Evolutionary conservation across 805 yeast species (phyloP), one percentile per base, ranked within the genome.

Genomic region (Metschnikowia lunata): DNA sequence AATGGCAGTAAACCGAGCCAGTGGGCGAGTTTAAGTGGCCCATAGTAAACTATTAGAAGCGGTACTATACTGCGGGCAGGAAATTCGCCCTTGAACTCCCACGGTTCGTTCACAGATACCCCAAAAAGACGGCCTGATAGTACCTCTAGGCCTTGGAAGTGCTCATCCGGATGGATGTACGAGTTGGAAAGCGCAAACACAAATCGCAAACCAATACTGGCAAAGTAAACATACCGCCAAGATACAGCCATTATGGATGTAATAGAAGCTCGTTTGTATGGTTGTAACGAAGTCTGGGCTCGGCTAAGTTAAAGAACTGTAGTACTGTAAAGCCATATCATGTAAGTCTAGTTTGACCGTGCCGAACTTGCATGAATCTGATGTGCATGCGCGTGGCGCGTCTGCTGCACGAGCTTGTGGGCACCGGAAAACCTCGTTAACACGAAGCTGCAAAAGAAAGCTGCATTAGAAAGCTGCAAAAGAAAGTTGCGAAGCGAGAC

Each of bases 91-190:
- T 64, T 55, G 63, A 87, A 93, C 60, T 91, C 99, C 99, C 99
- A 91, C 0, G 97, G 90, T 0, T 74, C 55, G 11, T 71, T 67
- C 8, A 65, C 60, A 64, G 70, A 26, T 70, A 63, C 45, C 60
- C 69, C 74, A 60, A 80, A 69, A 26, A 76, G 52, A 56, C 62
- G 60, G 55, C 63, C 60, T 10, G 82, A 72, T 23, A 91, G 57
- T 0, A 85, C 83, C 60, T 89, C 95, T 38, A 95, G 76, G n/a
- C 83, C 78, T 61, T 95, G 99, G 61, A 88, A 87, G 61, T 90
- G 97, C 66, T 93, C 99, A 70, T 93, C 99, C 0, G 99, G 99
- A 54, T 95, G 99, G 38, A 93, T 82, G 59, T 95, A 93, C 0
- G 97, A 87, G 28, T 84, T 75, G 43, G 84, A 79, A 1, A 85